Evolutionary conservation across 1,284 basidiomycete genomes (phyloP).

Genomic region (Leccinum pseudoinsigne): DNA sequence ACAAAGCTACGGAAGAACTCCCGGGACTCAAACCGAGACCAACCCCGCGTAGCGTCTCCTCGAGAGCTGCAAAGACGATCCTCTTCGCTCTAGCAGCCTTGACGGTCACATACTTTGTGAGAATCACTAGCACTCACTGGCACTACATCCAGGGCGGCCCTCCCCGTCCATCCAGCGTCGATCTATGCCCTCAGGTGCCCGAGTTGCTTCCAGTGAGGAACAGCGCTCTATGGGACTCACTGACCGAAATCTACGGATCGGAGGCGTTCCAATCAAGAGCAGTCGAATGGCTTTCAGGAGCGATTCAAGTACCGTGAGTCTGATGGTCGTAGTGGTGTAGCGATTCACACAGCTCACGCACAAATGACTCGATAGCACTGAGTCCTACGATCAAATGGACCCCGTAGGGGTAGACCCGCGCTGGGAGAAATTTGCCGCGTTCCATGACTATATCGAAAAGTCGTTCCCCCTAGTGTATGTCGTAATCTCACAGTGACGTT

Average conservation of each 20-base stretch:
- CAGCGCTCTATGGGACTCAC: constrained; percentile 24
- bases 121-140: constrained; percentile 8
- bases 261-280: constrained; percentile 35
- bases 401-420: constrained; percentile 44
- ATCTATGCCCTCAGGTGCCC: constrained; percentile 31
- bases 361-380: constrained; percentile 24
- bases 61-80: constrained; percentile 8
- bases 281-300: constrained; percentile 37
- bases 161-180: background rate
- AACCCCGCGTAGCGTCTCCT: constrained; percentile 7
- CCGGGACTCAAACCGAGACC: constrained; percentile 11
- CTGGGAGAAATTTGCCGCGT: constrained; percentile 45
- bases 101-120: constrained; percentile 15
- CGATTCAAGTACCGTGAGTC: constrained; percentile 37
- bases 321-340: background rate
- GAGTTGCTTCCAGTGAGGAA: constrained; percentile 30
- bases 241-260: constrained; percentile 29
- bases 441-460: constrained; percentile 43
- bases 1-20: constrained; percentile 10
- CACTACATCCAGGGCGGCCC: background rate
- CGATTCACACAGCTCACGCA: background rate
- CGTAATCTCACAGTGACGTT: background rate
- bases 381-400: constrained; percentile 44
- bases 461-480: constrained; percentile 44
- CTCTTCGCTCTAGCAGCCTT: constrained; percentile 23